Percentiles rank a stretch among this genome's conserved stretches.
Evolutionary conservation across 2,329 filamentous ascomycete species (phyloP).

Genomic region (Fusarium decemcellulare): DNA sequence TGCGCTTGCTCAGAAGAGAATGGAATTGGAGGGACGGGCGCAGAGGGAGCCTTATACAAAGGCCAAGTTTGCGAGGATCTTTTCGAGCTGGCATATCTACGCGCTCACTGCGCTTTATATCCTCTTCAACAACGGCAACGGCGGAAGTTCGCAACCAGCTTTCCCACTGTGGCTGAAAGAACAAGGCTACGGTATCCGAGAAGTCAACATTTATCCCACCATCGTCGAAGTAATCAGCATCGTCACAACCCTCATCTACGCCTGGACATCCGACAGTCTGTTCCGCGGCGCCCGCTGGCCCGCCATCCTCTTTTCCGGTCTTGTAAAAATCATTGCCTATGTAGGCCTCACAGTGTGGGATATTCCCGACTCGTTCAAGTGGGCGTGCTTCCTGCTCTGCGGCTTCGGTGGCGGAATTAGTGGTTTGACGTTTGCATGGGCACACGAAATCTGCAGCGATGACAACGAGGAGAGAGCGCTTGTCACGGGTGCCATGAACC

Average conservation of each 20-base stretch:
- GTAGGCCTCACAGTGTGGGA: slow-evolving; percentile 59
- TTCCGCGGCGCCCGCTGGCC: slow-evolving; percentile 74
- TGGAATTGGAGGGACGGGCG: slow-evolving; percentile 61
- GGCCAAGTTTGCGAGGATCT: slow-evolving; percentile 71
- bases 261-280: slow-evolving; percentile 75
- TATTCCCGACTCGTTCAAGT: slow-evolving; percentile 69
- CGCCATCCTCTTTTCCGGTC: slow-evolving; percentile 70
- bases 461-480: slow-evolving; percentile 77
- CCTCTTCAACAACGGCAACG: slow-evolving; percentile 73
- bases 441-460: slow-evolving; percentile 64
- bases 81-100: slow-evolving; percentile 77
- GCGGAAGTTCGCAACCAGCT: slow-evolving; percentile 64
- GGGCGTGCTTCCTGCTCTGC: slow-evolving; percentile 72
- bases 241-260: slow-evolving; percentile 72
- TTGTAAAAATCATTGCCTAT: slow-evolving; percentile 58
- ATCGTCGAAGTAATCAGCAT: slow-evolving; percentile 69
- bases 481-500: slow-evolving; percentile 78
- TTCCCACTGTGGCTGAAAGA: slow-evolving; percentile 67
- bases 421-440: slow-evolving; percentile 64
- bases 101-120: slow-evolving; percentile 71
- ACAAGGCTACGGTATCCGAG: slow-evolving; percentile 57
- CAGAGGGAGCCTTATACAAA: slow-evolving; percentile 56
- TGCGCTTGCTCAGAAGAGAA: slow-evolving; percentile 46
- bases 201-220: slow-evolving; percentile 70
- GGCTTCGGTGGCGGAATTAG: slow-evolving; percentile 65